These are phyloP conservation scores for Rhododendron ferrugineum DNA, from an alignment of 148 eudicot species.

Conservation along the genomic window DNA sequence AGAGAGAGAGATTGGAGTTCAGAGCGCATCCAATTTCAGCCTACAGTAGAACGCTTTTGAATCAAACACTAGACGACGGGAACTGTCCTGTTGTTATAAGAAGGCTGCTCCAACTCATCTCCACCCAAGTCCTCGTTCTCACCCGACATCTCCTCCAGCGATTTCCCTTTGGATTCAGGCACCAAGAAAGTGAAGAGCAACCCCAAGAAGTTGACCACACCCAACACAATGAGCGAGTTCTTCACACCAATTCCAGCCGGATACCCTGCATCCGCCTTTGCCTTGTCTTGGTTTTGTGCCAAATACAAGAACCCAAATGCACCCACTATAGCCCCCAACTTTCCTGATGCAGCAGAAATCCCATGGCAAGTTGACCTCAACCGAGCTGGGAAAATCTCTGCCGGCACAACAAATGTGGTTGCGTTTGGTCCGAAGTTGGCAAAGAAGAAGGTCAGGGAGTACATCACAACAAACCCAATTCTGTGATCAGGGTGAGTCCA, in stretches of 20 bases:
- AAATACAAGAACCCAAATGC: constrained; percentile 36
- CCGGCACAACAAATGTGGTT: constrained; percentile 32
- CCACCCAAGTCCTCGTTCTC: constrained; percentile 21
- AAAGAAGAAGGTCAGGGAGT: constrained; percentile 33
- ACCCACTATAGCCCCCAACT: constrained; percentile 29
- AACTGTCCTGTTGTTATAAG: constrained; percentile 1
- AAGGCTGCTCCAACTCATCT: not conserved
- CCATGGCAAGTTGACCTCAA: constrained; percentile 38
- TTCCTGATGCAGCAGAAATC: constrained; percentile 33
- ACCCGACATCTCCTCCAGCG: constrained; percentile 30
- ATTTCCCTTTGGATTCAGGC: constrained; percentile 30
- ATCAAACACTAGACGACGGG: not conserved
- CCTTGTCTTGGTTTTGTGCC: constrained; percentile 27
- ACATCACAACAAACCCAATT: constrained; percentile 24
- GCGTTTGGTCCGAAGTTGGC: constrained; percentile 36
- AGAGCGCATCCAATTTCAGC: not conserved
- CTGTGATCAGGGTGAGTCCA: constrained; percentile 29
- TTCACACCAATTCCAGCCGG: constrained; percentile 33
- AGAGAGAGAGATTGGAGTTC: too few species aligned
- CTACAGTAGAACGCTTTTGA: not conserved
- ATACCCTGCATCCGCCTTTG: constrained; percentile 33
- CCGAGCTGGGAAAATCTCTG: constrained; percentile 34
- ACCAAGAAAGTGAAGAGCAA: constrained; percentile 26
- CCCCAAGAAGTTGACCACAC: constrained; percentile 23
- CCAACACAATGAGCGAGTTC: constrained; percentile 23